Percentiles rank a stretch among this genome's conserved stretches.
These are phyloP conservation scores for Panicum virgatum DNA, from an alignment of 202 grass and related monocot genomes.

Conservation along the genomic window DNA sequence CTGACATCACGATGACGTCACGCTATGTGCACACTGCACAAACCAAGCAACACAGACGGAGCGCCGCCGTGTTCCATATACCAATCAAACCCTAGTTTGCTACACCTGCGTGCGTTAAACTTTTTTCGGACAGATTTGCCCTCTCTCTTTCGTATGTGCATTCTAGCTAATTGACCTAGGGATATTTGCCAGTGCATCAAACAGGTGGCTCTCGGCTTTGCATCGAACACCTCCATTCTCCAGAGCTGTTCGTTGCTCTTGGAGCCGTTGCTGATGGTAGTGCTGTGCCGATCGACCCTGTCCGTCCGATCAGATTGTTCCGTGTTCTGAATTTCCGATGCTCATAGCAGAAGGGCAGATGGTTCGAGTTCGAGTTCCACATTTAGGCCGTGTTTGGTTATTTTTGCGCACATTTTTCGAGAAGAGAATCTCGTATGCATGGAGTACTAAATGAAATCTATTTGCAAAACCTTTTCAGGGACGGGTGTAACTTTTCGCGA, in stretches of 20 bases:
- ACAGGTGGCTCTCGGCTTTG: not conserved
- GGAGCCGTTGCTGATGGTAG: not conserved
- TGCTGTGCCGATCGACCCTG: not conserved
- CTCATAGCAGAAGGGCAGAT: not conserved
- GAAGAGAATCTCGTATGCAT: too few relatives aligned
- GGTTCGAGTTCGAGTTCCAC: not conserved
- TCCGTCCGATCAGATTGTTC: slow-evolving; percentile 17
- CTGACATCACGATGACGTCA: slow-evolving; percentile 20
- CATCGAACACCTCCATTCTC: slow-evolving; percentile 13
- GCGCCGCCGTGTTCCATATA: not conserved
- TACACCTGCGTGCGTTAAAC: slow-evolving; percentile 22
- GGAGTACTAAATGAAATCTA: too few relatives aligned
- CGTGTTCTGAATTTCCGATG: not conserved
- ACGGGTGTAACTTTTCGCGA: too few relatives aligned
- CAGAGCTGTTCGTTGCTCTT: not conserved
- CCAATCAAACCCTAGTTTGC: not conserved
- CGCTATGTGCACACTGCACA: not conserved
- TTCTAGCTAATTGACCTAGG: slow-evolving; percentile 11
- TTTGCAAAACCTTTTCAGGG: too few relatives aligned
- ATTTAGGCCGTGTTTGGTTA: too few relatives aligned
- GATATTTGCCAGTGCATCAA: not conserved
- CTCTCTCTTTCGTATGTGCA: slow-evolving; percentile 27
- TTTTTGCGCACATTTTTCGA: too few relatives aligned
- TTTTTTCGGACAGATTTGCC: not conserved
- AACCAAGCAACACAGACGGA: not conserved